phyloP scores from a whole-genome alignment of 164 flowering plant species.

The Macadamia integrifolia region DNA sequence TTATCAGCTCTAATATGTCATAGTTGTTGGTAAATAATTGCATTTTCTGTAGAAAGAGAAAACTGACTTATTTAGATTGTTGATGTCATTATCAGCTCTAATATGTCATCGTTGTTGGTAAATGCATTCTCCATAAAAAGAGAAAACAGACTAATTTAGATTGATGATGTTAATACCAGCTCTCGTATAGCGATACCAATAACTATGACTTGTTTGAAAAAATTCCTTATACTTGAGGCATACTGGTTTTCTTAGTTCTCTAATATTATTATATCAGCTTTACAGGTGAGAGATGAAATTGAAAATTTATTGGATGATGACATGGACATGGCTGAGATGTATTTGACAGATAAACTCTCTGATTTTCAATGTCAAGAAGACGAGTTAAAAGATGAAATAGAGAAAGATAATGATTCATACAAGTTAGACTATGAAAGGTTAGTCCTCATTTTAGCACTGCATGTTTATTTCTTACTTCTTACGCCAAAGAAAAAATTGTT shows the following conservation, averaged over 20 bases:
- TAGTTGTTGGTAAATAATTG: too few species aligned
- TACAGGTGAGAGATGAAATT: slow-evolving; percentile 8
- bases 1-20: too few species aligned
- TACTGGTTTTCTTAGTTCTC: neutral
- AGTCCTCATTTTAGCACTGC: neutral
- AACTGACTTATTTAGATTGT: too few species aligned
- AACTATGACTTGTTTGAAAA: neutral
- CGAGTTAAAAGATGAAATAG: neutral
- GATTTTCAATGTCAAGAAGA: neutral
- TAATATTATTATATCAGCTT: neutral
- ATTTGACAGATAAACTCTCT: slow-evolving; percentile 1
- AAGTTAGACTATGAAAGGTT: neutral
- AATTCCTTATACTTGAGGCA: neutral
- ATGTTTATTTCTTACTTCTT: too few species aligned
- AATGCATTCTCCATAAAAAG: too few species aligned
- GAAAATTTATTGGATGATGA: slow-evolving; percentile 5
- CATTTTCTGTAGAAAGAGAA: too few species aligned
- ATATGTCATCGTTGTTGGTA: too few species aligned
- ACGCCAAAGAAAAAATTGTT: neutral
- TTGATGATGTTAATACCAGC: too few species aligned
- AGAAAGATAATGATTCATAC: neutral
- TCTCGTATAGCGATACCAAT: too few species aligned
- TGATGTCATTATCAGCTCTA: too few species aligned
- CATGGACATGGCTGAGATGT: slow-evolving; percentile 4
- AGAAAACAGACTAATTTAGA: too few species aligned